Evolutionary conservation across 2,329 filamentous ascomycete species (phyloP), one percentile per base, ranked within the genome.

Genomic region (Penicillium occitanis): DNA sequence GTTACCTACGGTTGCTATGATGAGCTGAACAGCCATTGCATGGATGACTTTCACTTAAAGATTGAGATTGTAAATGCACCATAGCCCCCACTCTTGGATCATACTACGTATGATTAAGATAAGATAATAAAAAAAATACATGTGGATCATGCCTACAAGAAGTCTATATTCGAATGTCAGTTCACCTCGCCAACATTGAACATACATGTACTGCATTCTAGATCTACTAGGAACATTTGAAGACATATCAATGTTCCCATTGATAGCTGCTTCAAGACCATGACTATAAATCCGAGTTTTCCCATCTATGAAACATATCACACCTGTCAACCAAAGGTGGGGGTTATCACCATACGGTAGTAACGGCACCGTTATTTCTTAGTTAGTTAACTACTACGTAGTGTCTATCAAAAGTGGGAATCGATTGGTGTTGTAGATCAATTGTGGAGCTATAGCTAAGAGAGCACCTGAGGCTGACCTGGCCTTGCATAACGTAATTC

Each of bases 11-110:
- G 17, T 19, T 44, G 17, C 17, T 13, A 37, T 37, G 35, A 44
- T 44, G 6, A 19, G 42, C 42, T 44, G 7, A 25, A 25, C 46
- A 48, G 19, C 46, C 14, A 48, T 22, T 11, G 11, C 13, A 25
- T 48, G 19, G n/a, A 48, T 14, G 11, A 48, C 19, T 14, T 10
- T 46, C 44, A 11, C 19, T 22, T 57, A 33, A 37, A 35, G 51
- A 19, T 5, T 35, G 17, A 35, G 51, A 35, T 19, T 10, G 25
- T 13, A 33, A 55, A 35, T 55, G 51, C 51, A 19, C n/a, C 14
- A 55, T 55, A 10, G 5, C 28, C 51, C 50, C 51, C 51, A 55
- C 51, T 55, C 30, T 55, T 55, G 51, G 35, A 55, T 42, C 40
- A 13, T 42, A 42, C 14, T 42, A 42, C 14, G 40, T 42, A 42